Percentiles rank a stretch among this genome's conserved stretches.
phyloP scores from a whole-genome alignment of 768 basidiomycete genomes.

The Serpula lacrymans region DNA sequence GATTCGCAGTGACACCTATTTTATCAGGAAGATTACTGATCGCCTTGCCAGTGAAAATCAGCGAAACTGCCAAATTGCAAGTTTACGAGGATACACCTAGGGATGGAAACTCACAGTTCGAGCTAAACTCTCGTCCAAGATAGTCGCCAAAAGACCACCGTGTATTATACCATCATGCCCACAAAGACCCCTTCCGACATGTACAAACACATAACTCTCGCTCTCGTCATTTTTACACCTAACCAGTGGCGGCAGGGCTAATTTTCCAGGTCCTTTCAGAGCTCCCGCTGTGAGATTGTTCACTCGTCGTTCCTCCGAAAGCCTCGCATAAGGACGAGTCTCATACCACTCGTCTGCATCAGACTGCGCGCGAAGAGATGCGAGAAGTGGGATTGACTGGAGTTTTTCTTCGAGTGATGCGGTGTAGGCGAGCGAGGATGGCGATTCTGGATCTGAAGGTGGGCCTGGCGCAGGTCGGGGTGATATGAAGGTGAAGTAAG shows the following conservation, averaged over 20 bases:
- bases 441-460: constrained; percentile 46
- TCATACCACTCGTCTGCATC: constrained; percentile 72
- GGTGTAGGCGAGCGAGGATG: constrained; percentile 55
- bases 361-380: constrained; percentile 42
- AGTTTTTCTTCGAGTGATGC: constrained; percentile 63
- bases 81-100: neutral
- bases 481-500: constrained; percentile 62
- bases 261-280: constrained; percentile 81
- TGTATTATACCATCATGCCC: constrained; percentile 95
- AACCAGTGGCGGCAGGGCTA: constrained; percentile 78
- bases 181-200: constrained; percentile 84
- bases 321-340: constrained; percentile 65
- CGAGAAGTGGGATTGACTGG: constrained; percentile 60
- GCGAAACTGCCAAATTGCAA: neutral
- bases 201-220: constrained; percentile 68
- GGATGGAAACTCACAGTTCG: constrained; percentile 58
- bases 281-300: constrained; percentile 85
- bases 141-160: constrained; percentile 86
- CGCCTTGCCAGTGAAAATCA: constrained; percentile 47
- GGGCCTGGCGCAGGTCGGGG: constrained; percentile 79
- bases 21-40: constrained; percentile 81
- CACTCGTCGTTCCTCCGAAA: constrained; percentile 69
- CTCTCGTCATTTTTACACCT: constrained; percentile 72
- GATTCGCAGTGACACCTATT: constrained; percentile 89
- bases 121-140: constrained; percentile 83